Percentiles rank a stretch among this genome's conserved stretches.
Evolutionary conservation across 768 basidiomycete species (phyloP).

Genomic region (Boletus fagicola): DNA sequence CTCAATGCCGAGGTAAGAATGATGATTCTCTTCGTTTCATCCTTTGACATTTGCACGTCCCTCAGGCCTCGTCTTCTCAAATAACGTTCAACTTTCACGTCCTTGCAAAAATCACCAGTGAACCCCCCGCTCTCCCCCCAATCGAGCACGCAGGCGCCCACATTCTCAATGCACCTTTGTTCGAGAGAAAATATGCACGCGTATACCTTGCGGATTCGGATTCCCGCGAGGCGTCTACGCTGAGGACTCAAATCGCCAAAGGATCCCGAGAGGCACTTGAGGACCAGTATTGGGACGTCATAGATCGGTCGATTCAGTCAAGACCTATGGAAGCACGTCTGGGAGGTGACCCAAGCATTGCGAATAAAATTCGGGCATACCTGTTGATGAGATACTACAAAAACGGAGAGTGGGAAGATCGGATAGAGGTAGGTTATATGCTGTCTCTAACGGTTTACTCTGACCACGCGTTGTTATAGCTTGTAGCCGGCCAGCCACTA

Average conservation of each 20-base stretch:
- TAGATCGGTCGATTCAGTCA: constrained; percentile 80
- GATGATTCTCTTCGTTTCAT: not conserved
- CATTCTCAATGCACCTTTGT: constrained; percentile 73
- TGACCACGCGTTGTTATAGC: constrained; percentile 39
- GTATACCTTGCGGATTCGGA: constrained; percentile 68
- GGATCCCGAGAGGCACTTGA: constrained; percentile 84
- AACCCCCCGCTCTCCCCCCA: constrained; percentile 73
- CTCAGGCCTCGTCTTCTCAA: constrained; percentile 51
- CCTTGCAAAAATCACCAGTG: constrained; percentile 71
- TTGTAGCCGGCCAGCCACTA: constrained; percentile 81
- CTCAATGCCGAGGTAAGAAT: constrained; percentile 51
- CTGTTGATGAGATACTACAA: constrained; percentile 77
- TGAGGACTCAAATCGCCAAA: constrained; percentile 71
- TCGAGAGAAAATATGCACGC: constrained; percentile 80
- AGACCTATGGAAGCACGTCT: constrained; percentile 81
- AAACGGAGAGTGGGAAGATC: constrained; percentile 80
- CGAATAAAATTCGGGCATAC: constrained; percentile 89
- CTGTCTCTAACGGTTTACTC: not conserved
- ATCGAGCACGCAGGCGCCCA: constrained; percentile 79
- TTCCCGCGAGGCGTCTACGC: constrained; percentile 59
- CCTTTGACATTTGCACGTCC: constrained; percentile 5
- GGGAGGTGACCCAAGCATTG: constrained; percentile 87
- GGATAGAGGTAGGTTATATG: constrained; percentile 69
- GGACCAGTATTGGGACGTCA: constrained; percentile 81
- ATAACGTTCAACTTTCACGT: constrained; percentile 71